Percentiles rank a stretch among this genome's conserved stretches.
Conservation (phyloP, 352 stramenopile species). For the Phytophthora meadii region DNA sequence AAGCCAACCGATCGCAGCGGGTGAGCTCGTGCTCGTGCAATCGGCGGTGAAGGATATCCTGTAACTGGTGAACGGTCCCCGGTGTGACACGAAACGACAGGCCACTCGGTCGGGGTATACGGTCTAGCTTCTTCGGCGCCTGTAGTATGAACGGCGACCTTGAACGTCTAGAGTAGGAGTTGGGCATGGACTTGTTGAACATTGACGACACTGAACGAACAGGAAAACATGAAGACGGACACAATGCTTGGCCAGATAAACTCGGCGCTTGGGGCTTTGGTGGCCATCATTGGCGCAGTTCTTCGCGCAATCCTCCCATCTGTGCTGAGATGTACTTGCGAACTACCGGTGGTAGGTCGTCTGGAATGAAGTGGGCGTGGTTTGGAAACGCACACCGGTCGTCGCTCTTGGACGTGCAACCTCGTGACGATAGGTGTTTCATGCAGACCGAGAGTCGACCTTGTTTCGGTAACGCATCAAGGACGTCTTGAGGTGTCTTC, state of each 20-base stretch:
- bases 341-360: not conserved
- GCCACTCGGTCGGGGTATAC: not conserved
- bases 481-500: conserved; percentile 6
- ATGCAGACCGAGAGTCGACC: conserved; percentile 4
- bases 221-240: not conserved
- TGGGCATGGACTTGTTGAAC: not conserved
- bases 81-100: conserved; percentile 1
- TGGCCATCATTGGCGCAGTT: conserved; percentile 2
- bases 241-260: not conserved
- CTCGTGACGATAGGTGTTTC: conserved; percentile 8
- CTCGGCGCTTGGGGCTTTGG: not conserved
- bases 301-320: not conserved
- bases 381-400: conserved; percentile 9
- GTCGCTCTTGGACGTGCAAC: conserved; percentile 6
- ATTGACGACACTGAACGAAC: not conserved
- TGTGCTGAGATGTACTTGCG: not conserved
- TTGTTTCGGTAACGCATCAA: not conserved
- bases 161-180: not conserved
- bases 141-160: not conserved
- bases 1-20: not conserved
- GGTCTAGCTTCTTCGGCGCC: not conserved
- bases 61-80: not conserved
- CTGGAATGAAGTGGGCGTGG: conserved; percentile 11
- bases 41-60: not conserved
- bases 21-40: conserved; percentile 5